phyloP scores from a whole-genome alignment of 1,284 basidiomycete species.

The Ganoderma lingzhi region DNA sequence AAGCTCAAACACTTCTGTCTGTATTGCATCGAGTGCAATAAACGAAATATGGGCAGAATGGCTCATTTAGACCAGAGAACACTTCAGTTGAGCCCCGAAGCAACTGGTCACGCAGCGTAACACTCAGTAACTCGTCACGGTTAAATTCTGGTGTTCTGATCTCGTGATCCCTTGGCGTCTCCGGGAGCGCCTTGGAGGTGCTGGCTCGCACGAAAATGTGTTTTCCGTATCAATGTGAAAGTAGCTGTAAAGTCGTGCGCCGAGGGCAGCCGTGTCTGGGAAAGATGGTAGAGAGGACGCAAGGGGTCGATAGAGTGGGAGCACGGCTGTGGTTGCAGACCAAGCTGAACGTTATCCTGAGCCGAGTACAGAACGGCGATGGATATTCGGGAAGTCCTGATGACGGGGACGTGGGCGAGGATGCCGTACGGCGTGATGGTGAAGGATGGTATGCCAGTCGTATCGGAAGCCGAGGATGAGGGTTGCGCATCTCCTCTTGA shows the following conservation, averaged over 20 bases:
- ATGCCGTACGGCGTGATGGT: conserved; percentile 8
- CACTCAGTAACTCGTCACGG: too few relatives aligned
- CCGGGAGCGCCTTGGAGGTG: too few relatives aligned
- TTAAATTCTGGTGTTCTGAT: too few relatives aligned
- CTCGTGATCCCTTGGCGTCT: too few relatives aligned
- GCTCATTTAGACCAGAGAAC: too few relatives aligned
- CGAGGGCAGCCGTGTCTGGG: neutral
- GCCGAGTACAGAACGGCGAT: neutral
- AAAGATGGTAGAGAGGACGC: neutral
- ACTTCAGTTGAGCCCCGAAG: too few relatives aligned
- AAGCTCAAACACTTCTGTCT: too few relatives aligned
- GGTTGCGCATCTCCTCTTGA: neutral
- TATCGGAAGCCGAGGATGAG: neutral
- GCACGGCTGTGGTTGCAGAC: neutral
- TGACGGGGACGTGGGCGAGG: conserved; percentile 8
- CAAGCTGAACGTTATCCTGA: neutral
- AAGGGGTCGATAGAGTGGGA: neutral
- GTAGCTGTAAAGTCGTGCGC: neutral
- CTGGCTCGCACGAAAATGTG: too few relatives aligned
- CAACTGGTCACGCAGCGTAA: too few relatives aligned
- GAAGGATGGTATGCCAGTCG: conserved; percentile 7
- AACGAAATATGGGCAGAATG: too few relatives aligned
- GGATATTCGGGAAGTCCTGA: neutral
- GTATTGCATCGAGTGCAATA: too few relatives aligned
- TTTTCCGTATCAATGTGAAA: too few relatives aligned